Conservation (phyloP, 177 flowering plant species). For the Vitis hybrid region DNA sequence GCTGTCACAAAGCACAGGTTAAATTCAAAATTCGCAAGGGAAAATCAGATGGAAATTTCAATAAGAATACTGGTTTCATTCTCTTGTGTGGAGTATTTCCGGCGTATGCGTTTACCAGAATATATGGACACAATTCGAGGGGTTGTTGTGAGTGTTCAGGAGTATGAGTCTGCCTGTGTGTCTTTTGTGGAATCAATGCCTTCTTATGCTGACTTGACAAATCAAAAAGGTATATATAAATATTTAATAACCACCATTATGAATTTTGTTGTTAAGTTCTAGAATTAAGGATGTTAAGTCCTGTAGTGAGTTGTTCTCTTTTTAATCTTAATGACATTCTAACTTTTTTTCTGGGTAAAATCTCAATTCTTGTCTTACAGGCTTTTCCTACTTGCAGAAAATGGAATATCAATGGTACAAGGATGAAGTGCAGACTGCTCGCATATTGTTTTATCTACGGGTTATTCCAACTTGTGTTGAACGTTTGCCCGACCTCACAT, state of each 20-base stretch:
- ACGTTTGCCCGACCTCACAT: slow-evolving; percentile 46
- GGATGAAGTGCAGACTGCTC: slow-evolving; percentile 94
- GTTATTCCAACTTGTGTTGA: slow-evolving; percentile 80
- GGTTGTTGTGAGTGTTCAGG: slow-evolving; percentile 64
- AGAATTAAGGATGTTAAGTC: not conserved
- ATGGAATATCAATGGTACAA: slow-evolving; percentile 55
- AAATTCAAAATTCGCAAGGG: slow-evolving; percentile 37
- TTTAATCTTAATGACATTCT: not conserved
- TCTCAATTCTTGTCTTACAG: slow-evolving; percentile 22
- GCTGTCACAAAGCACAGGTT: slow-evolving; percentile 75
- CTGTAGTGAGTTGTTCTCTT: not conserved
- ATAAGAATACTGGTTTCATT: slow-evolving; percentile 65
- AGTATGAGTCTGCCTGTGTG: slow-evolving; percentile 60
- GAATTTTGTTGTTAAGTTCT: not conserved
- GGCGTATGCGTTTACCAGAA: slow-evolving; percentile 78
- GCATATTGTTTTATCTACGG: slow-evolving; percentile 82
- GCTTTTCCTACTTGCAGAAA: slow-evolving; percentile 23
- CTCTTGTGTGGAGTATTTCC: slow-evolving; percentile 86
- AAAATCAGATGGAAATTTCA: slow-evolving; percentile 51
- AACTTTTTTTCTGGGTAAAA: not conserved
- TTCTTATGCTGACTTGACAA: slow-evolving; percentile 63
- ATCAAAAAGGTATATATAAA: slow-evolving; percentile 43
- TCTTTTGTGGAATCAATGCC: slow-evolving; percentile 79
- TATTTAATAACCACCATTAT: not conserved
- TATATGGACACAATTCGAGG: slow-evolving; percentile 78